Evolutionary conservation across 306 rosid genomes (phyloP).

Genomic region (Vachellia pachyceras): DNA sequence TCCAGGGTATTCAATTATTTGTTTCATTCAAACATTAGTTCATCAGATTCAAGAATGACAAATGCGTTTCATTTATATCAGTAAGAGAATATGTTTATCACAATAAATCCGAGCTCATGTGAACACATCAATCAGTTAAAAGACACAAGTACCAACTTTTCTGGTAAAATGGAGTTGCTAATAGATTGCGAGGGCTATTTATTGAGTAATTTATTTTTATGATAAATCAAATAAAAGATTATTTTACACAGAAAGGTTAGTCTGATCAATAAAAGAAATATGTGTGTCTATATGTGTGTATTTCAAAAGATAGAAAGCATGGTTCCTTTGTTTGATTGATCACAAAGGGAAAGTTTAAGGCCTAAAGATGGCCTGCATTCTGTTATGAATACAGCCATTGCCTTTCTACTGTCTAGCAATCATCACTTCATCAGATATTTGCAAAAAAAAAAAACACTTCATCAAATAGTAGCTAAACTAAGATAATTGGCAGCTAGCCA

Average conservation of each 20-base stretch:
- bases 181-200: background rate
- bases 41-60: background rate
- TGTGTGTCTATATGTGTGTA: too few species aligned
- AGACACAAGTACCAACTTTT: background rate
- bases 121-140: background rate
- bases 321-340: constrained; percentile 18
- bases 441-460: too few species aligned
- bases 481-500: background rate
- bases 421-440: background rate
- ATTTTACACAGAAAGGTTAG: background rate
- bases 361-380: constrained; percentile 13
- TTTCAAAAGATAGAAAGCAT: background rate
- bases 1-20: background rate
- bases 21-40: background rate
- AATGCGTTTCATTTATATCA: background rate
- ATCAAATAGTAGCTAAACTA: background rate
- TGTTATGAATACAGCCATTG: constrained; percentile 5
- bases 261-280: background rate
- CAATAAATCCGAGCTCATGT: background rate
- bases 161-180: background rate
- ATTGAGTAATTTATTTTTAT: background rate
- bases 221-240: background rate
- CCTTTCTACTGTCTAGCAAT: constrained; percentile 24
- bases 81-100: background rate
- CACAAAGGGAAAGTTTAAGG: constrained; percentile 5